Conservation (phyloP, 2,329 filamentous ascomycete species). For the Tolypocladium album region DNA sequence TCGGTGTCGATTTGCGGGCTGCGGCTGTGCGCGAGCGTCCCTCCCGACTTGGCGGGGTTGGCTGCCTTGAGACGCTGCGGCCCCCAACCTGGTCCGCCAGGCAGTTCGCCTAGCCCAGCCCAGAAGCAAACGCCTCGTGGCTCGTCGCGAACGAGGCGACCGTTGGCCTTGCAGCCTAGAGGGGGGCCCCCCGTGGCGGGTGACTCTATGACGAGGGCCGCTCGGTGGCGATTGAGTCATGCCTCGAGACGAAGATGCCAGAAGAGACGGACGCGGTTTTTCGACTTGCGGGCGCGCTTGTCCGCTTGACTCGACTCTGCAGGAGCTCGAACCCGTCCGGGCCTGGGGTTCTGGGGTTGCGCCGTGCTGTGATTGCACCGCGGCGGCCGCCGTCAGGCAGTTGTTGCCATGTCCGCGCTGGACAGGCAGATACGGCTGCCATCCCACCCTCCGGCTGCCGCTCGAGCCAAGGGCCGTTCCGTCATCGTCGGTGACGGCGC, state of each 20-base stretch:
- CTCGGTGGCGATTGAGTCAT: background rate
- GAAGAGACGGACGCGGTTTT: background rate
- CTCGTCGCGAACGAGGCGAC: background rate
- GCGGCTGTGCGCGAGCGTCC: background rate
- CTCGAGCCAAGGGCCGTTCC: background rate
- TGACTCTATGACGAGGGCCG: background rate
- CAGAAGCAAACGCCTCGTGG: background rate
- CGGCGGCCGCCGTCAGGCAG: background rate
- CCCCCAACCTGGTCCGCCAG: conserved; percentile 1
- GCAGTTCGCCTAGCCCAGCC: conserved; percentile 1
- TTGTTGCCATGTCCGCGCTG: background rate
- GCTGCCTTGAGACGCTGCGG: background rate
- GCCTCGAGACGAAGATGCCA: background rate
- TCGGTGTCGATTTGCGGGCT: background rate
- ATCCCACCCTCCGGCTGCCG: background rate
- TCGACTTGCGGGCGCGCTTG: background rate
- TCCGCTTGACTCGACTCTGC: background rate
- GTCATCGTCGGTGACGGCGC: background rate
- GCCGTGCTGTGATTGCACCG: background rate
- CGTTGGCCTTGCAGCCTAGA: background rate
- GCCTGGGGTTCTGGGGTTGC: background rate
- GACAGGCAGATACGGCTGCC: background rate
- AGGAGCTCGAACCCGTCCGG: background rate
- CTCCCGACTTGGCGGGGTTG: background rate
- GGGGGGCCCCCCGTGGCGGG: background rate